Evolutionary conservation across 371 early-diverging fungal genomes (phyloP).

Genomic region (Blakeslea trispora): DNA sequence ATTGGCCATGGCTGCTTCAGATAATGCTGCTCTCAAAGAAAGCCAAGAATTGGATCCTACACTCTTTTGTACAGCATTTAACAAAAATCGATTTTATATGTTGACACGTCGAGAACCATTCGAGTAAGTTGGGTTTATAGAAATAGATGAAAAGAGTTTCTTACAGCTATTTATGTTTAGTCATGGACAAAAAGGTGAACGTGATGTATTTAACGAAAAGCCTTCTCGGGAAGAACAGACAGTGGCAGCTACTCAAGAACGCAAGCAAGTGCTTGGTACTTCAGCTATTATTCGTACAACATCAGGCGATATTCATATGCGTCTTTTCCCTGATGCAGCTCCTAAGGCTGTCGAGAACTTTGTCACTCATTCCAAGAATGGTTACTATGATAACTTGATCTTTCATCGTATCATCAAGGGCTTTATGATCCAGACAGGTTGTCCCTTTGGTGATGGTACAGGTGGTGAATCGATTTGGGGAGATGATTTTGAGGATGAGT

Average conservation of each 20-base stretch:
- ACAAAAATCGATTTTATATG: conserved; percentile 91
- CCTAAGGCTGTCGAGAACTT: conserved; percentile 96
- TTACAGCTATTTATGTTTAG: conserved; percentile 5
- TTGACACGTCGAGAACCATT: conserved; percentile 89
- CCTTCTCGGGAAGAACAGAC: conserved; percentile 95
- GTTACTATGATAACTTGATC: conserved; percentile 72
- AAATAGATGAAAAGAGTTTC: background rate
- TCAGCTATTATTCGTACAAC: conserved; percentile 87
- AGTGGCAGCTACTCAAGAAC: conserved; percentile 71
- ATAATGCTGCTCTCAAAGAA: conserved; percentile 79
- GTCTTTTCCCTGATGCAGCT: conserved; percentile 82
- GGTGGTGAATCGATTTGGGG: conserved; percentile 97
- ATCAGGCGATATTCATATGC: conserved; percentile 83
- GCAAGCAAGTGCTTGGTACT: conserved; percentile 66
- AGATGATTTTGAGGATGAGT: conserved; percentile 95
- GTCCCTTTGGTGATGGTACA: conserved; percentile 90
- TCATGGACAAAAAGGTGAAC: conserved; percentile 63
- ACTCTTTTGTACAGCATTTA: conserved; percentile 87
- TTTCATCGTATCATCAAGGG: conserved; percentile 94
- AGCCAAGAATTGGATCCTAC: conserved; percentile 80
- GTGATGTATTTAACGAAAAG: conserved; percentile 97
- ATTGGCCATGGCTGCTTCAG: conserved; percentile 87
- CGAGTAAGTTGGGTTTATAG: conserved; percentile 40
- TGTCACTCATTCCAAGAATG: conserved; percentile 77
- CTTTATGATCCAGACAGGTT: conserved; percentile 91